Evolutionary conservation across 2,329 filamentous ascomycete species (phyloP).

Genomic region (Mycosphaerelloides madeirae): DNA sequence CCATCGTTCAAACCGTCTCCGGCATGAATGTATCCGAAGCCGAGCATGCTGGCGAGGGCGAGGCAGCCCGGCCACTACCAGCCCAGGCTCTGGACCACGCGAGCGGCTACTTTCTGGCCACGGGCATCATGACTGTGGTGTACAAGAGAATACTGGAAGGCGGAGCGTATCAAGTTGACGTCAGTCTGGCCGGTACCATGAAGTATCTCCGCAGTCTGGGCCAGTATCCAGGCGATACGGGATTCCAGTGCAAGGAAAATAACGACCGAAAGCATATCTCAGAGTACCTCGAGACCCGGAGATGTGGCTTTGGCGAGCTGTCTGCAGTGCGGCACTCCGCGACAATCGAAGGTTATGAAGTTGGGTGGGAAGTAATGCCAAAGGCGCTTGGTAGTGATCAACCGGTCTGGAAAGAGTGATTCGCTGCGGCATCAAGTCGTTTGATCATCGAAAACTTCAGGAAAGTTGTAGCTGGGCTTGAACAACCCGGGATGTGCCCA

Average conservation of each 20-base stretch:
- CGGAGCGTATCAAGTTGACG: slow-evolving; percentile 50
- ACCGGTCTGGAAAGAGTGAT: slow-evolving; percentile 35
- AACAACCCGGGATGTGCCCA: not conserved
- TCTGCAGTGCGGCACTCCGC: slow-evolving; percentile 48
- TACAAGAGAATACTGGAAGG: slow-evolving; percentile 44
- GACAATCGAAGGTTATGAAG: slow-evolving; percentile 40
- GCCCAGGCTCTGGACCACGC: slow-evolving; percentile 56
- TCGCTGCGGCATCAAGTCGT: no score
- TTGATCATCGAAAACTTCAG: no score
- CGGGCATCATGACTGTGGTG: slow-evolving; percentile 50
- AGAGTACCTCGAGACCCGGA: slow-evolving; percentile 38
- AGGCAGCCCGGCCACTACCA: slow-evolving; percentile 39
- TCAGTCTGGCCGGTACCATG: slow-evolving; percentile 53
- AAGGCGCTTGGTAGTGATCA: slow-evolving; percentile 46
- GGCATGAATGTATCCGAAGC: slow-evolving; percentile 56
- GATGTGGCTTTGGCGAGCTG: slow-evolving; percentile 46
- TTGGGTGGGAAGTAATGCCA: slow-evolving; percentile 52
- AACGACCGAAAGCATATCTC: slow-evolving; percentile 5
- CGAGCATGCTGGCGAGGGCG: slow-evolving; percentile 34
- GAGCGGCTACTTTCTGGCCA: slow-evolving; percentile 51
- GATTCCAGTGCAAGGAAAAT: slow-evolving; percentile 40
- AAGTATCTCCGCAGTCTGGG: slow-evolving; percentile 54
- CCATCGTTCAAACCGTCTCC: slow-evolving; percentile 51
- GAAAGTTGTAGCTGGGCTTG: no score
- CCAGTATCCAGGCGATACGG: slow-evolving; percentile 42